Evolutionary conservation across 257 asterid genomes (phyloP).

Genomic region (Misopates orontium): DNA sequence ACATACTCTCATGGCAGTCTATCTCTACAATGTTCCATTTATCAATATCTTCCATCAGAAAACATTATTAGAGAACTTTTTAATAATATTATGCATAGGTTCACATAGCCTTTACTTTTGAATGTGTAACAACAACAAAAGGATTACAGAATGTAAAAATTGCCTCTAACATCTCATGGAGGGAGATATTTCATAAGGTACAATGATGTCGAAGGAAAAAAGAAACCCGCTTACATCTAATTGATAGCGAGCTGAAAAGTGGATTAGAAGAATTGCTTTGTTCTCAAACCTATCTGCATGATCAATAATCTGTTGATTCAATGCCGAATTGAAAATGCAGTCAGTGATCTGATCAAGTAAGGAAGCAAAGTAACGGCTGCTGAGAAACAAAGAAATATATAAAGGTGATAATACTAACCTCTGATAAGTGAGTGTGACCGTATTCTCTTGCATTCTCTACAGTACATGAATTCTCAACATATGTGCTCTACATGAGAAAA

Average conservation of each 20-base stretch:
- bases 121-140: background rate
- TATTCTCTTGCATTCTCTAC: slow-evolving; percentile 76
- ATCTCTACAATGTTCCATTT: background rate
- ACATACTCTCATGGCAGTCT: background rate
- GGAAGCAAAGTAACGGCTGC: background rate
- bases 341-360: slow-evolving; percentile 10
- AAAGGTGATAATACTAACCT: slow-evolving; percentile 44
- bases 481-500: slow-evolving; percentile 68
- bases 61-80: slow-evolving; percentile 11
- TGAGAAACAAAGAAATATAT: slow-evolving; percentile 1
- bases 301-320: slow-evolving; percentile 52
- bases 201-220: slow-evolving; percentile 12
- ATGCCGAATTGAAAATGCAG: slow-evolving; percentile 10
- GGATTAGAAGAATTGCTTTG: slow-evolving; percentile 90
- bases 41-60: background rate
- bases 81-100: slow-evolving; percentile 1
- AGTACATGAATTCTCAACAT: slow-evolving; percentile 54
- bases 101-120: background rate
- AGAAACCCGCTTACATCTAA: slow-evolving; percentile 58
- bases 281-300: slow-evolving; percentile 73
- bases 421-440: slow-evolving; percentile 93
- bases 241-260: slow-evolving; percentile 95
- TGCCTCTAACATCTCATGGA: no score
- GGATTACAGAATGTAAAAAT: background rate
- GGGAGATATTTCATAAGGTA: no score